Percentiles rank a stretch among this genome's conserved stretches.
Evolutionary conservation across 371 early-diverging fungal genomes (phyloP).

Genomic region (Haplosporangium sp.): DNA sequence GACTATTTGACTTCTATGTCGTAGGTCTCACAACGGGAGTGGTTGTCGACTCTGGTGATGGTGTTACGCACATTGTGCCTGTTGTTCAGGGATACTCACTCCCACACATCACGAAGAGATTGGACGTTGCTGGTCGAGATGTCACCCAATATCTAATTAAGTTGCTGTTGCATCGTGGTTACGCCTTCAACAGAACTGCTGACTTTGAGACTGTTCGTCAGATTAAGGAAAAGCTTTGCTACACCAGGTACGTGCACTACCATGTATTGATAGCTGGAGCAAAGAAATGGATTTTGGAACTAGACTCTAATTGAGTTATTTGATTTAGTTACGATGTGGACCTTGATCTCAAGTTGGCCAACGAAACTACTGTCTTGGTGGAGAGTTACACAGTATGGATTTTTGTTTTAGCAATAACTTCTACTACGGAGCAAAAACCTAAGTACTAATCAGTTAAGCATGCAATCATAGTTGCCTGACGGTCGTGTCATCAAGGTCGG

Average conservation of each 20-base stretch:
- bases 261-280: not conserved
- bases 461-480: constrained; percentile 83
- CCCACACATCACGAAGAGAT: constrained; percentile 89
- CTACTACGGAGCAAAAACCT: not conserved
- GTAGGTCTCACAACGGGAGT: constrained; percentile 81
- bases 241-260: constrained; percentile 80
- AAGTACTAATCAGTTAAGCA: not conserved
- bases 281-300: not conserved
- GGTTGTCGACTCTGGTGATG: constrained; percentile 97
- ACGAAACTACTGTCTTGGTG: constrained; percentile 95
- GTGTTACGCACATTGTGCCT: constrained; percentile 98
- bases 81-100: constrained; percentile 96
- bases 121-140: constrained; percentile 97
- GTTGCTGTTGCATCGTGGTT: constrained; percentile 92
- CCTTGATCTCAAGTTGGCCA: constrained; percentile 94
- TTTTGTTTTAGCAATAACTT: not conserved
- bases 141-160: constrained; percentile 97
- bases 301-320: not conserved
- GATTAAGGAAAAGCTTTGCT: constrained; percentile 97
- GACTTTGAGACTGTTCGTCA: constrained; percentile 98
- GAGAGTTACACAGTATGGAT: constrained; percentile 89
- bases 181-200: constrained; percentile 96
- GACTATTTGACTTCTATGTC: constrained; percentile 1
- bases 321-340: constrained; percentile 89
- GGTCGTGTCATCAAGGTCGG: constrained; percentile 98